Conservation (phyloP, 1,284 basidiomycete species). For the Chalciporus sp. region DNA sequence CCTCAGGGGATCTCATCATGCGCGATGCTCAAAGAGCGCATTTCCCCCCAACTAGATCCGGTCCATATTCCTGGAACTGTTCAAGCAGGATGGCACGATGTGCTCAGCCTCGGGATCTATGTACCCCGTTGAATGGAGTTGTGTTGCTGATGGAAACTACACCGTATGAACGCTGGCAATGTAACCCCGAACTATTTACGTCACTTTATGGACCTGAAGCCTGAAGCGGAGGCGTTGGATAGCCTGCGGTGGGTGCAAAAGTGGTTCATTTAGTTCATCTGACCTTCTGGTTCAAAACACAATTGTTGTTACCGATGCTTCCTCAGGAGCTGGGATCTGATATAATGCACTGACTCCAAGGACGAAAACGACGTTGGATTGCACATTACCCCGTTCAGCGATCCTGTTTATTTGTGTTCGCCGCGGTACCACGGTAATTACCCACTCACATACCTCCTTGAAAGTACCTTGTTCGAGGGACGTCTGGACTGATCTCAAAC, state of each 20-base stretch:
- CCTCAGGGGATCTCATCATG: too few species aligned
- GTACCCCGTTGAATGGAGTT: conserved; percentile 15
- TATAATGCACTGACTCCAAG: too few species aligned
- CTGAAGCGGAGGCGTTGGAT: too few species aligned
- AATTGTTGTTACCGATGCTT: too few species aligned
- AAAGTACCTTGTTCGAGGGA: not conserved
- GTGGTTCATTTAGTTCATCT: too few species aligned
- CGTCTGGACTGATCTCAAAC: not conserved
- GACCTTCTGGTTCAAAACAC: too few species aligned
- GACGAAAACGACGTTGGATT: too few species aligned
- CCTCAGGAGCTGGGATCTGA: too few species aligned
- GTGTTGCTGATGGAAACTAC: conserved; percentile 1
- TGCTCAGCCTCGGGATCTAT: conserved; percentile 37
- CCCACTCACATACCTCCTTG: too few species aligned
- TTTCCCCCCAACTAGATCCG: conserved; percentile 42
- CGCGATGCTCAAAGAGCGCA: not conserved
- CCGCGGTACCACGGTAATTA: not conserved
- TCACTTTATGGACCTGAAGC: not conserved
- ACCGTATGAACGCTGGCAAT: conserved; percentile 9
- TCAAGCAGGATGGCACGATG: conserved; percentile 31
- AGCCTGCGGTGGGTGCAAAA: too few species aligned
- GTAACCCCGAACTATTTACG: not conserved
- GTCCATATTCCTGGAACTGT: conserved; percentile 40
- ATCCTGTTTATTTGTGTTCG: too few species aligned
- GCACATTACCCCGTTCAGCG: not conserved